A percentile compares a stretch with the other conserved stretches of the same genome.
Conservation (phyloP, 2,329 filamentous ascomycete species). For the Catunica adiposa region DNA sequence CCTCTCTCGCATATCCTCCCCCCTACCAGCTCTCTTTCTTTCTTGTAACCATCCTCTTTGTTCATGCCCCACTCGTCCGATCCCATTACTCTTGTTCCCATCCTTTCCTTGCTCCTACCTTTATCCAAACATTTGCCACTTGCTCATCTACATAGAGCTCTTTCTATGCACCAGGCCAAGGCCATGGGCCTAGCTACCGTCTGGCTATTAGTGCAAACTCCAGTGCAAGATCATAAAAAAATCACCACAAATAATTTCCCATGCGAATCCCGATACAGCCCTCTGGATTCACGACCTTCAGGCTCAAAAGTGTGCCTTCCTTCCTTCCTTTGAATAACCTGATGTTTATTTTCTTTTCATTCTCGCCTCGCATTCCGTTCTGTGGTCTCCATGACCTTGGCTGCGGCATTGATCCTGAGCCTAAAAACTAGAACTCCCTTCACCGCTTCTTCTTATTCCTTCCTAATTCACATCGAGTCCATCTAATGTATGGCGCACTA, state of each 20-base stretch:
- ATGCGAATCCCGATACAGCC: too few relatives aligned
- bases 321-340: not conserved
- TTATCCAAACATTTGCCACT: not conserved
- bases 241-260: too few relatives aligned
- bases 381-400: not conserved
- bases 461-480: not conserved
- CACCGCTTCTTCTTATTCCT: conserved; percentile 1
- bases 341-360: not conserved
- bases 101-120: not conserved
- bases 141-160: too few relatives aligned
- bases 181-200: too few relatives aligned
- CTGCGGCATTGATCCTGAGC: not conserved
- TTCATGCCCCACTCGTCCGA: not conserved
- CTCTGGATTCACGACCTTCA: too few relatives aligned
- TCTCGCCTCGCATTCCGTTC: not conserved
- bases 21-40: not conserved
- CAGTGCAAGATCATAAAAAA: too few relatives aligned
- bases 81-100: not conserved
- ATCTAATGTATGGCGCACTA: too few relatives aligned
- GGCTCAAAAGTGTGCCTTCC: too few relatives aligned
- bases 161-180: too few relatives aligned
- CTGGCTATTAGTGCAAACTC: too few relatives aligned
- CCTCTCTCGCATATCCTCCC: not conserved
- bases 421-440: not conserved
- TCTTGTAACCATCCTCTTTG: too few relatives aligned